A percentile compares a stretch with the other conserved stretches of the same genome.
Evolutionary conservation across 2,329 filamentous ascomycete genomes (phyloP).

Genomic region (Colletotrichum spaethianum): DNA sequence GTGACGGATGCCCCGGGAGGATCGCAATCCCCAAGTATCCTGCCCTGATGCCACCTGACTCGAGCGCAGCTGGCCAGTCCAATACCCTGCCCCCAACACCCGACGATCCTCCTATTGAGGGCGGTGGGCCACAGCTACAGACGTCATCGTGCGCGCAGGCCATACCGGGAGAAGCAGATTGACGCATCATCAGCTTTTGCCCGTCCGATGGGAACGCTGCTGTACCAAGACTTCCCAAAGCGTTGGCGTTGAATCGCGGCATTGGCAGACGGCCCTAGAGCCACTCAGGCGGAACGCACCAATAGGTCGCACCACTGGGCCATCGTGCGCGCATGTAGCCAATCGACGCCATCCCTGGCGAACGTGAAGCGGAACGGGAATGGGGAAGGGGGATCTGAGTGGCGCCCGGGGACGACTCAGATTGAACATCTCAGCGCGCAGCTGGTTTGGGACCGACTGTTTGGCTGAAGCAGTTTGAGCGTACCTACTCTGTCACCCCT

Average conservation of each 20-base stretch:
- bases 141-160: slow-evolving; percentile 31
- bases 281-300: slow-evolving; percentile 22
- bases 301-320: slow-evolving; percentile 31
- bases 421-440: slow-evolving; percentile 12
- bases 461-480: neutral
- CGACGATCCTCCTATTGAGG: neutral
- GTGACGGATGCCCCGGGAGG: neutral
- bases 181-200: slow-evolving; percentile 9
- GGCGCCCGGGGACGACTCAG: slow-evolving; percentile 20
- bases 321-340: slow-evolving; percentile 35
- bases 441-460: neutral
- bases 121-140: neutral
- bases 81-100: neutral
- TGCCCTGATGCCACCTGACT: neutral
- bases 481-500: neutral
- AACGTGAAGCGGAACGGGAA: slow-evolving; percentile 25
- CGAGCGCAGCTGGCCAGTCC: neutral
- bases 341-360: slow-evolving; percentile 27
- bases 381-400: neutral
- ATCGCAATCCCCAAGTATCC: neutral
- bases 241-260: slow-evolving; percentile 10
- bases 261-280: slow-evolving; percentile 18
- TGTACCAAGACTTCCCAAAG: slow-evolving; percentile 20
- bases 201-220: neutral
- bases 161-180: neutral